Conservation (phyloP, 352 stramenopile species). For the Phytopythium ostracodes region DNA sequence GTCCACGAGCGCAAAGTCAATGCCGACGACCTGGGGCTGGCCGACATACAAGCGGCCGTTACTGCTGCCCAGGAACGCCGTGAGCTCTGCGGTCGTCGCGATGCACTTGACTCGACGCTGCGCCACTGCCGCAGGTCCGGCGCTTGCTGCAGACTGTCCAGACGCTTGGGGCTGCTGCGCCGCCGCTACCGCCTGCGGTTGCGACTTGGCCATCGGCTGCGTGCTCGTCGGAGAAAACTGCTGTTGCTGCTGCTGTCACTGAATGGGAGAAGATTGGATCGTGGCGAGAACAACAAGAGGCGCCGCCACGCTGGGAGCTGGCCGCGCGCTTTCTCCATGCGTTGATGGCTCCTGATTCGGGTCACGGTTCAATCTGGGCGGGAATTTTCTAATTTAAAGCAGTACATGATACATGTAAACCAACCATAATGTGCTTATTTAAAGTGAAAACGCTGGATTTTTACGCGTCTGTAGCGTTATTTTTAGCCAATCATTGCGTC, state of each 20-base stretch:
- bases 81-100: background rate
- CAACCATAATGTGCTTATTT: background rate
- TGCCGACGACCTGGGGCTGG: background rate
- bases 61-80: background rate
- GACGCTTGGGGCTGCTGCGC: background rate
- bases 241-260: too few species aligned
- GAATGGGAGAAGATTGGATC: background rate
- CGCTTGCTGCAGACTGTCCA: too few species aligned
- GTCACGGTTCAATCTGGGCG: background rate
- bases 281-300: background rate
- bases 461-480: background rate
- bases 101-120: background rate
- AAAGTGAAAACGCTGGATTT: background rate
- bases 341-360: background rate
- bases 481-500: background rate
- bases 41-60: background rate
- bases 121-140: too few species aligned
- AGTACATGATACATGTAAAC: too few species aligned
- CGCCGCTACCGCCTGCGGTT: background rate
- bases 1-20: background rate
- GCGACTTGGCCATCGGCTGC: background rate
- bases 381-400: background rate
- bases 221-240: background rate
- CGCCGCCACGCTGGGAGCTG: too few species aligned
- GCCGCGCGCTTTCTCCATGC: too few species aligned